Conservation (phyloP, 1,284 basidiomycete species). For the Kwoniella shivajii region DNA sequence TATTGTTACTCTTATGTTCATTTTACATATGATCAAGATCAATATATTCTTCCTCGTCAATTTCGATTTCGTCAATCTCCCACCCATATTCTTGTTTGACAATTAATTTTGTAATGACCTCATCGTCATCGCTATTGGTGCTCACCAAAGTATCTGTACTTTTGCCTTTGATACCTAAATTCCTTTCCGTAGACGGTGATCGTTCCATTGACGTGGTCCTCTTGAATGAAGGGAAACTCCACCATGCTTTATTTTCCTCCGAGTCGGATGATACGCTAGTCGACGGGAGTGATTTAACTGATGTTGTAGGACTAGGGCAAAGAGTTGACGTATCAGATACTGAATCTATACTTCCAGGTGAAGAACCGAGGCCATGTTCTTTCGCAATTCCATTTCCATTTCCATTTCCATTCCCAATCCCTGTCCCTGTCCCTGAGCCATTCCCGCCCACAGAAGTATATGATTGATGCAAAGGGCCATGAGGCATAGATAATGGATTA, state of each 20-base stretch:
- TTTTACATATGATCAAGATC: conserved; percentile 26
- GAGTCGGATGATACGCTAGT: not conserved
- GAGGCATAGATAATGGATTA: conserved; percentile 19
- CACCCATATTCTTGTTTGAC: not conserved
- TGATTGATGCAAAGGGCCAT: not conserved
- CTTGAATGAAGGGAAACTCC: conserved; percentile 7
- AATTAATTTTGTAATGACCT: not conserved
- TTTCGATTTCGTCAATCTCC: not conserved
- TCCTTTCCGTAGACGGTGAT: conserved; percentile 1
- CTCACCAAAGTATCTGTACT: not conserved
- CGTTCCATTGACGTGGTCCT: too few species aligned
- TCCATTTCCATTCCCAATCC: not conserved
- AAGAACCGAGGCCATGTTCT: conserved; percentile 15
- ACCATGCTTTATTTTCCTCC: conserved; percentile 11
- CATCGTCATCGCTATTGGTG: not conserved
- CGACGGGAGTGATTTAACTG: conserved; percentile 16
- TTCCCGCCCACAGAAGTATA: not conserved
- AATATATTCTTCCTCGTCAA: conserved; percentile 24
- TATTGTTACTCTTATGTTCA: not conserved
- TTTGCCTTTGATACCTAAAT: not conserved
- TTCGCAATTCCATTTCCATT: not conserved
- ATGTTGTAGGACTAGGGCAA: conserved; percentile 20
- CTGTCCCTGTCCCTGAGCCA: too few species aligned
- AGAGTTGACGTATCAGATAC: conserved; percentile 13
- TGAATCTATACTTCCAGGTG: conserved; percentile 20